These are phyloP conservation scores for Fusarium setosum DNA, from an alignment of 2,329 filamentous ascomycete species.

Conservation along the genomic window DNA sequence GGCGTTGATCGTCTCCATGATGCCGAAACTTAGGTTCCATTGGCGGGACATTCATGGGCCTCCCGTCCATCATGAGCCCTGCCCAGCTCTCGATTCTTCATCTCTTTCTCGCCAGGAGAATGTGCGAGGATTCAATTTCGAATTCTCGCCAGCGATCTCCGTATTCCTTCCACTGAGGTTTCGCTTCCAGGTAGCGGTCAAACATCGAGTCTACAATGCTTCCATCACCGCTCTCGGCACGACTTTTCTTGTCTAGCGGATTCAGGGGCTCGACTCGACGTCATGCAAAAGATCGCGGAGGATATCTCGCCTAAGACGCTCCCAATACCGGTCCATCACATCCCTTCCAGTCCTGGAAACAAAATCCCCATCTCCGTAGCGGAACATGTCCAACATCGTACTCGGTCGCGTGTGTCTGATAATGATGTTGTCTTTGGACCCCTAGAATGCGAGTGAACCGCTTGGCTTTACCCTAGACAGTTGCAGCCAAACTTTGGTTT, in stretches of 20 bases:
- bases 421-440: slow-evolving; percentile 73
- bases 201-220: slow-evolving; percentile 73
- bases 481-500: slow-evolving; percentile 64
- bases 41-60: too few relatives aligned
- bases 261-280: slow-evolving; percentile 64
- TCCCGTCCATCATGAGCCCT: too few relatives aligned
- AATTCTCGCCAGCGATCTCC: slow-evolving; percentile 64
- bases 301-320: slow-evolving; percentile 67
- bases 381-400: slow-evolving; percentile 64
- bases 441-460: slow-evolving; percentile 73
- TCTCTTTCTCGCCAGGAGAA: slow-evolving; percentile 65
- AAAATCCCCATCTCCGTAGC: slow-evolving; percentile 62
- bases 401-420: slow-evolving; percentile 64
- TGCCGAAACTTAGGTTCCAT: too few relatives aligned
- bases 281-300: slow-evolving; percentile 63
- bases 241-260: slow-evolving; percentile 60
- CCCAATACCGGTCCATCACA: slow-evolving; percentile 72
- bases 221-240: slow-evolving; percentile 65
- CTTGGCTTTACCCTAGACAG: slow-evolving; percentile 63
- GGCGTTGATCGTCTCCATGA: neutral
- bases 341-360: slow-evolving; percentile 54
- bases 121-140: slow-evolving; percentile 66
- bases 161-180: slow-evolving; percentile 61
- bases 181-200: slow-evolving; percentile 65
- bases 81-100: too few relatives aligned